phyloP scores from a whole-genome alignment of 257 asterid species.

The Jacaranda mimosifolia region DNA sequence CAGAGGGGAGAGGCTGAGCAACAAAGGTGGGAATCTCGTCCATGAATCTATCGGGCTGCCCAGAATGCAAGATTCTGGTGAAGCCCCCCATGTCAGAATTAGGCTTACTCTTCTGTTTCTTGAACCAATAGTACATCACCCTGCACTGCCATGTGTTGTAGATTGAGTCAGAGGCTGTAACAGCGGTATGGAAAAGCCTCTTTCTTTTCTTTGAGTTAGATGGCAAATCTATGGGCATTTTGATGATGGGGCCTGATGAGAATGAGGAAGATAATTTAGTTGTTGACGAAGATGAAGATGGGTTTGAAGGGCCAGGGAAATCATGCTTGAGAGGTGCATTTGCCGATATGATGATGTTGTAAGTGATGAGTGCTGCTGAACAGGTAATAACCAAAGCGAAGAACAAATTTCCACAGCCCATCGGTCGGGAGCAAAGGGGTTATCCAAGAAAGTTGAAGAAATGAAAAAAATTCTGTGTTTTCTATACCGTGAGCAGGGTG shows the following conservation, averaged over 20 bases:
- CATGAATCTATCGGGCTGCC: conserved; percentile 78
- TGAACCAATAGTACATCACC: conserved; percentile 97
- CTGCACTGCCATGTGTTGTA: conserved; percentile 97
- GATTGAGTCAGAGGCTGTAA: conserved; percentile 85
- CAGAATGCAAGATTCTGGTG: conserved; percentile 86
- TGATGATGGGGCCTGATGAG: conserved; percentile 72
- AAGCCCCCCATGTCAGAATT: conserved; percentile 92
- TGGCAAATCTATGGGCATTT: conserved; percentile 61
- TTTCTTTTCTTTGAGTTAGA: conserved; percentile 40
- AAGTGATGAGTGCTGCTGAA: conserved; percentile 88
- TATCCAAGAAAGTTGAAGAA: not conserved
- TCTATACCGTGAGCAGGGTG: no score
- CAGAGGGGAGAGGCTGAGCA: conserved; percentile 90
- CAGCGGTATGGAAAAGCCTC: conserved; percentile 91
- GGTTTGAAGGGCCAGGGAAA: conserved; percentile 65
- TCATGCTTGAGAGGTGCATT: conserved; percentile 88
- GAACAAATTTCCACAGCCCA: conserved; percentile 89
- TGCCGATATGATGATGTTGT: conserved; percentile 86
- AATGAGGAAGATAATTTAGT: not conserved
- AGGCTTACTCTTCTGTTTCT: conserved; percentile 59
- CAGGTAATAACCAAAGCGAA: conserved; percentile 65
- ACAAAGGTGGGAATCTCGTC: conserved; percentile 95
- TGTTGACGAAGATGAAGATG: not conserved
- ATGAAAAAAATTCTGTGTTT: not conserved
- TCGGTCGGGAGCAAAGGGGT: not conserved